Evolutionary conservation across 805 yeast species (phyloP), one percentile per base, ranked within the genome.

Genomic region (Candida qinlingensis): DNA sequence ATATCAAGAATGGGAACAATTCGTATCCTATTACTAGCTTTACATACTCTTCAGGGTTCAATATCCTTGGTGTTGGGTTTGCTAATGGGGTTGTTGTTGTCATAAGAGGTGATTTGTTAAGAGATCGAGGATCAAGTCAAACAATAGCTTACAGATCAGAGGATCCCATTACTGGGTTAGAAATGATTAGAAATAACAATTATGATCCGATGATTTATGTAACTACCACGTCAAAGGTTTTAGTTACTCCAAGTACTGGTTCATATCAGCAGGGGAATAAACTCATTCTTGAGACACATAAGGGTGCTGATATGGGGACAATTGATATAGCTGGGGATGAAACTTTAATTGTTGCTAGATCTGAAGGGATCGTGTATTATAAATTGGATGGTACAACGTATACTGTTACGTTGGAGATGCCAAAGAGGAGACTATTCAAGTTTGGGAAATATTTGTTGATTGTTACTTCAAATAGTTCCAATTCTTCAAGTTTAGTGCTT

Each of bases 121-220:
- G 90, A 56, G 99, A 94, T 61, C 71, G 96, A 50, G 98, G 98
- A 0, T 81, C 96, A 8, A 79, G 94, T 54, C 98, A 92, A 59
- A 71, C 97, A 30, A 64, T 85, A 0, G 81, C 91, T 1, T 87
- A 82, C 61, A 87, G 85, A 50, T 66, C 67, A 12, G 68, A 74
- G 3, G 94, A 88, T 43, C 96, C 97, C 1, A 76, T 94, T 19
- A 92, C 98, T 0, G 85, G 87, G 0, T 66, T 92, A 1, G 76
- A 77, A 30, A 78, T 91, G 55, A 73, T 73, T 45, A 65, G 59
- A 12, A 66, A 60, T 11, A 61, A 65, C 43, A 54, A 61, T 31
- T 75, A 78, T 43, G 74, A 73, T 12, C 74, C 77, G 2, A 67
- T 77, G 33, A 66, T 90, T 12, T 90, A 78, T 61, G 85, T 87